A percentile compares a stretch with the other conserved stretches of the same genome.
Evolutionary conservation across 805 yeast species (phyloP).

Genomic region (Ogataea polymorpha): DNA sequence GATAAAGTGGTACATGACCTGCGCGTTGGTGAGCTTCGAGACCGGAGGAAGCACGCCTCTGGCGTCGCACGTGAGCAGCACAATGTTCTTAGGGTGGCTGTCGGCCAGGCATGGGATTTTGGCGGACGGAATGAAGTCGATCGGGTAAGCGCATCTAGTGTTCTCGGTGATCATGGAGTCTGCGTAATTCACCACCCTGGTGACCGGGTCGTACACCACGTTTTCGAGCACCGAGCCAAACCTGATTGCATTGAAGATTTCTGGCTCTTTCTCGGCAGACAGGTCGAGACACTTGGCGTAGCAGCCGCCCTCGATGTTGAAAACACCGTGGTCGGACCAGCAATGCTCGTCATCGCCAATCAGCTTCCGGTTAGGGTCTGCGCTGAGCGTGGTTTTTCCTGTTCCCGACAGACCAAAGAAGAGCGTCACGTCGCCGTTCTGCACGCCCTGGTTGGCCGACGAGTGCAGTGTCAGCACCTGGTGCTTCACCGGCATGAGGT

Average conservation of each 20-base stretch:
- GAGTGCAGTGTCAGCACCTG: constrained; percentile 91
- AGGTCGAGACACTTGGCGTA: constrained; percentile 95
- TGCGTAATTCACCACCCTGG: constrained; percentile 83
- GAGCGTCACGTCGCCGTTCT: constrained; percentile 82
- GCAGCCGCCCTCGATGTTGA: constrained; percentile 99
- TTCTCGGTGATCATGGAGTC: constrained; percentile 87
- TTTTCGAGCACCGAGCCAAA: constrained; percentile 95
- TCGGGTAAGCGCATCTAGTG: constrained; percentile 98
- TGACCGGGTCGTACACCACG: constrained; percentile 74
- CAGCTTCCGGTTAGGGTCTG: constrained; percentile 88
- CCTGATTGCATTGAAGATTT: constrained; percentile 89
- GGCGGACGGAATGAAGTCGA: constrained; percentile 94
- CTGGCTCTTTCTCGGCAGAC: constrained; percentile 92
- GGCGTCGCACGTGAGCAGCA: constrained; percentile 94
- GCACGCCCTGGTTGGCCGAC: constrained; percentile 85
- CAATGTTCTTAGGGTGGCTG: constrained; percentile 87
- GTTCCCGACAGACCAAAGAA: constrained; percentile 98
- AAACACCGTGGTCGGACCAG: constrained; percentile 98
- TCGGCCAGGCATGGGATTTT: constrained; percentile 91
- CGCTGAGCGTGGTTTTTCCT: constrained; percentile 95
- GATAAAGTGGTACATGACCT: constrained; percentile 98
- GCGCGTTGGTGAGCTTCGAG: constrained; percentile 87
- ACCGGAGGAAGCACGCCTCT: constrained; percentile 98
- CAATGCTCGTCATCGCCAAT: constrained; percentile 99
- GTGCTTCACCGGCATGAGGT: constrained; percentile 94